Conservation (phyloP, 169 alveolate species). For the Eimeria falciformis region DNA sequence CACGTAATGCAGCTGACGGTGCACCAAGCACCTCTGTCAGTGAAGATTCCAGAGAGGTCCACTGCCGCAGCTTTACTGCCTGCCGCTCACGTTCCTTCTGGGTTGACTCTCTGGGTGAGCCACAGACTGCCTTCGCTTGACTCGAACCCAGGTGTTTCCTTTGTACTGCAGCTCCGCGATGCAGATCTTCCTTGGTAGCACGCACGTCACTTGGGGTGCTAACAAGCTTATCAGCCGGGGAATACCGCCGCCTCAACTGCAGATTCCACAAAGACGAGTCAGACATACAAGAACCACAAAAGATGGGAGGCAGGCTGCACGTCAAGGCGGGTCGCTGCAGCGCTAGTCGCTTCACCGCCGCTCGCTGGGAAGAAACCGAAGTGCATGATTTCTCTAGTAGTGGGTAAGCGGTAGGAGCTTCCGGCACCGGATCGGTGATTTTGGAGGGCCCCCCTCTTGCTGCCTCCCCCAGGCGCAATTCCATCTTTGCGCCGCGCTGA, state of each 20-base stretch:
- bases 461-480: conserved; percentile 34
- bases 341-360: conserved; percentile 62
- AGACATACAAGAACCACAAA: conserved; percentile 62
- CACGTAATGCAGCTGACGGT: neutral
- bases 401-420: neutral
- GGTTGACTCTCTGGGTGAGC: neutral
- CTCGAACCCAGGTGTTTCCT: neutral
- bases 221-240: conserved; percentile 17
- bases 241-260: conserved; percentile 55
- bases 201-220: neutral
- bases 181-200: neutral
- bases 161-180: neutral
- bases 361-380: neutral
- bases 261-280: conserved; percentile 73
- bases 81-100: neutral
- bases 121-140: neutral
- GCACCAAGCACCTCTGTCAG: conserved; percentile 8
- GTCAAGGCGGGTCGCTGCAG: conserved; percentile 31
- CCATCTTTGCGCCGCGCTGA: conserved; percentile 16
- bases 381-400: neutral
- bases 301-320: conserved; percentile 54
- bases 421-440: neutral
- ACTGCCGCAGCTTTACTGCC: conserved; percentile 2
- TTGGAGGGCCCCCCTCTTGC: conserved; percentile 11
- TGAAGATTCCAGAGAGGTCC: neutral